Conservation (phyloP, 2,329 filamentous ascomycete genomes). For the Scedosporium apiospermum region DNA sequence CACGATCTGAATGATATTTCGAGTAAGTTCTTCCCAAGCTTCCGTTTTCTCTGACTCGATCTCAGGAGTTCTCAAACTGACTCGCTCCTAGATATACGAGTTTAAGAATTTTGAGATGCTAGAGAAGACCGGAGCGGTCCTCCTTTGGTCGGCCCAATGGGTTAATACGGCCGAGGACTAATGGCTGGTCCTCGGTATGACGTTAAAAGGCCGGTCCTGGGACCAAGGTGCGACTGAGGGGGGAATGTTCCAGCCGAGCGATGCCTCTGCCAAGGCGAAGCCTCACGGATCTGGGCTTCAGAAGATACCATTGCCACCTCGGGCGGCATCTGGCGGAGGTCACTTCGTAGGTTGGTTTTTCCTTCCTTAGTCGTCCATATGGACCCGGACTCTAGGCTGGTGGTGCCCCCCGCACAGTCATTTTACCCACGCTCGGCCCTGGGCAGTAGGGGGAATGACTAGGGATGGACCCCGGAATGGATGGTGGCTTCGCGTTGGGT, state of each 20-base stretch:
- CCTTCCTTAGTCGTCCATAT: no score
- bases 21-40: neutral
- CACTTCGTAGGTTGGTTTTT: no score
- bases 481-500: slow-evolving; percentile 6
- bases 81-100: neutral
- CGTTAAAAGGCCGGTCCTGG: slow-evolving; percentile 20
- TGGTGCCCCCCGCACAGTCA: neutral
- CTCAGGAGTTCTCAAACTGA: neutral
- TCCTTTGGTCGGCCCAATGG: neutral
- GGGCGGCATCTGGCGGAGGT: no score
- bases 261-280: slow-evolving; percentile 22
- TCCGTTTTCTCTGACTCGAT: neutral
- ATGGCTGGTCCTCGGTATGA: slow-evolving; percentile 23
- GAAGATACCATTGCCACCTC: no score
- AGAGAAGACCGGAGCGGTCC: neutral
- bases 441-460: neutral
- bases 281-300: slow-evolving; percentile 16
- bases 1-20: neutral
- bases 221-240: neutral
- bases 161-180: neutral
- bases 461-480: neutral
- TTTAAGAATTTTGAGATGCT: neutral
- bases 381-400: neutral
- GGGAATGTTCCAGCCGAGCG: neutral
- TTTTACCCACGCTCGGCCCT: neutral